Evolutionary conservation across 805 yeast genomes (phyloP), one percentile per base, ranked within the genome.

Genomic region (Starmerella apicola): DNA sequence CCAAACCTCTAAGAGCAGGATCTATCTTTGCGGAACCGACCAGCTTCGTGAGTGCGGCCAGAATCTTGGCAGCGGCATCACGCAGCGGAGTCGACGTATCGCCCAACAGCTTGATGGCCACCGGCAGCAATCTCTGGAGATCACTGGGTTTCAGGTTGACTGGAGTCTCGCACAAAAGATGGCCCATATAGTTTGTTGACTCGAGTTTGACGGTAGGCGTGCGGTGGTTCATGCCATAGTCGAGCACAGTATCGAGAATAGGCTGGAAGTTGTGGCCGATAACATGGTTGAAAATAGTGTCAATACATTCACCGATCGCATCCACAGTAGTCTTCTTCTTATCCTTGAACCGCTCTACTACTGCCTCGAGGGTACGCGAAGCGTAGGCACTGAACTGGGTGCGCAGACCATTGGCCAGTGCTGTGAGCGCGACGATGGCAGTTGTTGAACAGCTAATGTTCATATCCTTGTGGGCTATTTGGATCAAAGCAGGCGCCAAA

Each of bases 81-180:
- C 98, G 72, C 2, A 82, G 78, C 1, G 88, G 81, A 35, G 84
- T 93, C 55, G 79, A 81, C 0, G 94, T 76, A 50, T 91, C 98
- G 30, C 72, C 66, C 31, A 84, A 69, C n/a, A 82, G 64, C 51
- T 78, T 81, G 7, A 71, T 64, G 1, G 76, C 70, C 1, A 64
- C 57, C 1, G 65, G 70, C 61, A 77, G 68, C 1, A 83, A 72
- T 6, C 57, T 54, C 42, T 78, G 80, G 33, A 76, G 54, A 39
- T 81, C 84, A 0, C 59, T 46, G 12, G 63, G 55, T 3, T 61
- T 60, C 4, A 93, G 93, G 0, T 67, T 52, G 0, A 45, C 46
- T 13, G 57, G 53, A 0, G 82, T 67, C 17, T 63, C 61, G 18
- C 68, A 65, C 49, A 88, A 63, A 52, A 86, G 72, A 48, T 81